Base-by-base conservation (phyloP, 176 grass and related monocot genomes). In the Oryza australiensis region DNA sequence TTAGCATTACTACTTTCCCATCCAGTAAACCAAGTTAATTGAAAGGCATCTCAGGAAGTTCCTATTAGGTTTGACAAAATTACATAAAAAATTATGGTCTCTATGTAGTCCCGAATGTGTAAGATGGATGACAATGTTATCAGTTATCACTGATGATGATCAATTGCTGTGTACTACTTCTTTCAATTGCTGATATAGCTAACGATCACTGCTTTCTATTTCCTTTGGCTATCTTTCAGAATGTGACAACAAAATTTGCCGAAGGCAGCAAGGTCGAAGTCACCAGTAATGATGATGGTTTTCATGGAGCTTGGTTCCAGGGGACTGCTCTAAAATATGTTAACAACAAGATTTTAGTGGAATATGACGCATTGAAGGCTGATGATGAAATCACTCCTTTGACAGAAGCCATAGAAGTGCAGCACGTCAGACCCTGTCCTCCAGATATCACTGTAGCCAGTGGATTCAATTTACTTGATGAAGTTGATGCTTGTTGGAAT, bases 401-500 rank as follows among this genome's bases (percentile, higher is more conserved):
- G 87, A 93, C 30, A 79, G 94, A 97, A 80, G 24, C 79, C 63
- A 67, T 94, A 51, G 89, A 83, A 73, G 85, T 26, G 35, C 81
- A 80, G 18, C 70, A 88, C 73, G 78, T 97, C 43, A 92, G 94
- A 70, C 91, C 94, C 35, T 45, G 30, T 7, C 89, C 94, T 70
- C 91, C 89, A 12, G 62, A 51, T 2, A 81, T 83, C 41, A 38
- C 53, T 37, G 73, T 74, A 70, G 37, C 23, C 4, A 46, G 43
- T 18, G 74, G 72, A 42, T 89, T 95, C 65, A 88, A 83, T 48
- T 41, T 89, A 14, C 89, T 98, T 23, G 96, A 98, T 26, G 96
- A 98, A 90, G 88, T 98, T 13, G 93, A 95, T 77, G 96, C 89
- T 11, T 90, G 84, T 72, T 67, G 70, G 71, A 98, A 98, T 4